Conservation (phyloP, 257 asterid species). For the Nicotiana paniculata region DNA sequence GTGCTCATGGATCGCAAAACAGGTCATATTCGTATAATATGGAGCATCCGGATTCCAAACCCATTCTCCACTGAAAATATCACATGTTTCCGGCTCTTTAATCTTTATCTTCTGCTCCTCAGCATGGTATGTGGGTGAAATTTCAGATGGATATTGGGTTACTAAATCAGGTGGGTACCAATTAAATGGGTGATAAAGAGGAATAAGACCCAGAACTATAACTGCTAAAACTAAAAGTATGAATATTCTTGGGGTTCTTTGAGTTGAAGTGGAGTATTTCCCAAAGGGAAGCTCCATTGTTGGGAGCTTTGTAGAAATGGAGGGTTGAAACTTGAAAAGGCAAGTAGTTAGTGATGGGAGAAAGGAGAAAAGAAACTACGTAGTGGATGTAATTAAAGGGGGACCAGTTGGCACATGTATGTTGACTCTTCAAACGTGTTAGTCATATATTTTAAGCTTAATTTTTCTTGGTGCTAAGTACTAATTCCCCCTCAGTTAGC, state of each 20-base stretch:
- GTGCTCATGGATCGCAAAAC: slow-evolving; percentile 27
- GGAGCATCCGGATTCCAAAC: slow-evolving; percentile 49
- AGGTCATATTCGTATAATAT: slow-evolving; percentile 40
- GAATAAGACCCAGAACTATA: slow-evolving; percentile 30
- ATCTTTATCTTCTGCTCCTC: slow-evolving; percentile 2
- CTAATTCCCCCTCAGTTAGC: not conserved
- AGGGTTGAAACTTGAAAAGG: not conserved
- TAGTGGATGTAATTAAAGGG: not conserved
- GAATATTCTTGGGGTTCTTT: slow-evolving; percentile 15
- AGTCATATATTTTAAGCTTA: not conserved
- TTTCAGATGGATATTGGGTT: not conserved
- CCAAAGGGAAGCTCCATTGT: slow-evolving; percentile 29
- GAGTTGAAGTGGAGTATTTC: slow-evolving; percentile 11
- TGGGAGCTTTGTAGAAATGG: not conserved
- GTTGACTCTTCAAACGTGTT: not conserved
- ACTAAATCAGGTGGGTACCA: not conserved
- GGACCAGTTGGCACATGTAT: not conserved
- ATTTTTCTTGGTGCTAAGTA: not conserved
- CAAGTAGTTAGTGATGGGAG: not conserved
- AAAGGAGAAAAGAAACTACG: not conserved
- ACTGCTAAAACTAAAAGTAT: slow-evolving; percentile 19
- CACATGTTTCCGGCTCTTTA: slow-evolving; percentile 20
- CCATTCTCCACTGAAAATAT: slow-evolving; percentile 55
- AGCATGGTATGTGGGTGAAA: not conserved
- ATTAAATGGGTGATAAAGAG: slow-evolving; percentile 26